These are phyloP conservation scores for Patellifolia procumbens DNA, from an alignment of 179 eudicot species.

Conservation along the genomic window DNA sequence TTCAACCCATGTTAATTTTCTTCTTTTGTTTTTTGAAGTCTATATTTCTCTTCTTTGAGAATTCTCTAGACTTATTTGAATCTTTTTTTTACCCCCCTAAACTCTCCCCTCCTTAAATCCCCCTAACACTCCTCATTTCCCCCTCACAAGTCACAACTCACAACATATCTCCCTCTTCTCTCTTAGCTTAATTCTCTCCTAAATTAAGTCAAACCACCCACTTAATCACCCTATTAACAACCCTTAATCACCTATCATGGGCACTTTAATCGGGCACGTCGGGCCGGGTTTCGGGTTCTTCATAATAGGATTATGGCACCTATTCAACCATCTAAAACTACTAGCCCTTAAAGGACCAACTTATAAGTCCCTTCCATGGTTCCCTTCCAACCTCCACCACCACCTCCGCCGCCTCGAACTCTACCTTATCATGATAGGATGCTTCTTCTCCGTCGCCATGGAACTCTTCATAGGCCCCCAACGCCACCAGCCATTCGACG, in stretches of 20 bases:
- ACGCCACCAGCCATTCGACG: slow-evolving; percentile 71
- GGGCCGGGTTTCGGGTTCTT: slow-evolving; percentile 75
- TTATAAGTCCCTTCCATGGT: slow-evolving; percentile 62
- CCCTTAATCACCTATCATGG: slow-evolving; percentile 42
- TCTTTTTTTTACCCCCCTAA: neutral
- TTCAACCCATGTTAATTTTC: slow-evolving; percentile 16
- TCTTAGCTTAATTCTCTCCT: too few species aligned
- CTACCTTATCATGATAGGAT: slow-evolving; percentile 56
- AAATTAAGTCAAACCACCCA: neutral
- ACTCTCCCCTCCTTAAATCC: neutral
- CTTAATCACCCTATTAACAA: neutral
- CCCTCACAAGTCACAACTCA: too few species aligned
- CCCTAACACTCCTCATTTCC: neutral
- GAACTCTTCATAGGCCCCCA: slow-evolving; percentile 71
- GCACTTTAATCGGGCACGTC: slow-evolving; percentile 69
- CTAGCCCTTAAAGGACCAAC: slow-evolving; percentile 36
- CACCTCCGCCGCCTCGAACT: slow-evolving; percentile 53
- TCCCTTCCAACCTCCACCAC: slow-evolving; percentile 41
- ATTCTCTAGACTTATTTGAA: slow-evolving; percentile 33
- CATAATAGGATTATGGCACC: slow-evolving; percentile 75
- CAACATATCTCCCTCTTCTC: too few species aligned
- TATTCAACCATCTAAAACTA: slow-evolving; percentile 57
- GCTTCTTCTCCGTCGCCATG: slow-evolving; percentile 60
- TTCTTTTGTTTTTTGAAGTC: neutral
- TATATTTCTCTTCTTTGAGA: neutral